phyloP scores from a whole-genome alignment of 495 filamentous ascomycete species.

The Penicillium fimorum region DNA sequence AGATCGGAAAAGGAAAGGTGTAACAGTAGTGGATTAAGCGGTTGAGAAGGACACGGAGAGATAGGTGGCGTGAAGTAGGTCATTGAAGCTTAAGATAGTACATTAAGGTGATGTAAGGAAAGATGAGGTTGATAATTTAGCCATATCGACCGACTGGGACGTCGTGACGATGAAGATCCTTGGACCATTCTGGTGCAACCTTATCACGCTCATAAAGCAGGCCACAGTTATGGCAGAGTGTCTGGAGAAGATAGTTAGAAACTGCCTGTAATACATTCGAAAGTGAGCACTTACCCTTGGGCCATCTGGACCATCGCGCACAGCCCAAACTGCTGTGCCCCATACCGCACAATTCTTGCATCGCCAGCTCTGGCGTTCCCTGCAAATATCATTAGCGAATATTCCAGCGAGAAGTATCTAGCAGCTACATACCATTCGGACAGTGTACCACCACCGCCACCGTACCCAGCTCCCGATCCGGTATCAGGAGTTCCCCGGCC shows the following conservation, averaged over 20 bases:
- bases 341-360: conserved; percentile 88
- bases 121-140: conserved; percentile 9
- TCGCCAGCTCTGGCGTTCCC: conserved; percentile 82
- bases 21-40: conserved; percentile 1
- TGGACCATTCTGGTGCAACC: conserved; percentile 78
- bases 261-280: background rate
- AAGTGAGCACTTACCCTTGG: conserved; percentile 59
- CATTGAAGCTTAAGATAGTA: conserved; percentile 12
- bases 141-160: conserved; percentile 43
- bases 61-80: conserved; percentile 10
- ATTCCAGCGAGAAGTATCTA: background rate
- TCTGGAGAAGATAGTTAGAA: conserved; percentile 47
- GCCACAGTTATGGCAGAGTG: conserved; percentile 93
- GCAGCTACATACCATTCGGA: conserved; percentile 57
- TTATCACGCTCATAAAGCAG: conserved; percentile 84
- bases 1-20: conserved; percentile 2
- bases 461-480: conserved; percentile 60
- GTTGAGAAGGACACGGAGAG: background rate
- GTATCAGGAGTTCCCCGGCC: conserved; percentile 75
- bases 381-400: conserved; percentile 26
- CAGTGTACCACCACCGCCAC: conserved; percentile 67
- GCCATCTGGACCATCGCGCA: conserved; percentile 85
- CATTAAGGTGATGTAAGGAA: conserved; percentile 6
- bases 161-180: conserved; percentile 67
- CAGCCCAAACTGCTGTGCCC: conserved; percentile 90